These are phyloP conservation scores for Saturnispora bothae DNA, from an alignment of 805 yeast species.

Conservation along the genomic window DNA sequence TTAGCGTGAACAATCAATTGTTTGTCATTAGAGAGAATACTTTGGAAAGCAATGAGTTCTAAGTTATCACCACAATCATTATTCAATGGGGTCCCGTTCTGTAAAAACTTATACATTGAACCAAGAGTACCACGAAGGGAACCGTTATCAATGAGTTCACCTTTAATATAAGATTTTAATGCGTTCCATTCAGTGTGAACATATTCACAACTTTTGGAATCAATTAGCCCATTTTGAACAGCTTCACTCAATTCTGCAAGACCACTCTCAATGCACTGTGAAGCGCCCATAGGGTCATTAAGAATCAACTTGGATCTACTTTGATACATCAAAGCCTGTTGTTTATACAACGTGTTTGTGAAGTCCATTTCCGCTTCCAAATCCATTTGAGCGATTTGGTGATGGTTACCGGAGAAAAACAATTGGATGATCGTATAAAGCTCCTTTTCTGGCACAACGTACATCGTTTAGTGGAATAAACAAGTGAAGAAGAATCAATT, in stretches of 20 bases:
- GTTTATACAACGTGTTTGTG: slow-evolving; percentile 18
- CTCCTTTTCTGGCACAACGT: slow-evolving; percentile 17
- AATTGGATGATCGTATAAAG: slow-evolving; percentile 24
- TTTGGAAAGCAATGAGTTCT: slow-evolving; percentile 1
- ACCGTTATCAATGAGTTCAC: slow-evolving; percentile 6
- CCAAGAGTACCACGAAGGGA: slow-evolving; percentile 3
- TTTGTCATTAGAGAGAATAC: neutral
- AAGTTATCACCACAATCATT: slow-evolving; percentile 1
- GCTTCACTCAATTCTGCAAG: neutral
- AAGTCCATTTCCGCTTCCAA: slow-evolving; percentile 20
- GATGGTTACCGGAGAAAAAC: slow-evolving; percentile 21
- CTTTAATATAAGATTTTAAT: slow-evolving; percentile 10
- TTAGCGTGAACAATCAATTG: slow-evolving; percentile 35
- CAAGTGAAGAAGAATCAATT: too few species aligned
- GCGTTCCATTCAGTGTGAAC: slow-evolving; percentile 13
- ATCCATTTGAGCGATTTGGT: slow-evolving; percentile 14
- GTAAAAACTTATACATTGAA: neutral
- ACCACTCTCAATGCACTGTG: neutral
- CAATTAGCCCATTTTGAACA: neutral
- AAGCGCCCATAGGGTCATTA: neutral
- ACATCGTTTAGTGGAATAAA: too few species aligned
- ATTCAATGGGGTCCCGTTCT: neutral
- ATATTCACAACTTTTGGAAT: slow-evolving; percentile 8
- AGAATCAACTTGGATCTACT: slow-evolving; percentile 14
- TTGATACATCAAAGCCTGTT: slow-evolving; percentile 19